A percentile compares a stretch with the other conserved stretches of the same genome.
phyloP scores from a whole-genome alignment of 2,329 filamentous ascomycete genomes.

The Lasiodiplodia gonubiensis region DNA sequence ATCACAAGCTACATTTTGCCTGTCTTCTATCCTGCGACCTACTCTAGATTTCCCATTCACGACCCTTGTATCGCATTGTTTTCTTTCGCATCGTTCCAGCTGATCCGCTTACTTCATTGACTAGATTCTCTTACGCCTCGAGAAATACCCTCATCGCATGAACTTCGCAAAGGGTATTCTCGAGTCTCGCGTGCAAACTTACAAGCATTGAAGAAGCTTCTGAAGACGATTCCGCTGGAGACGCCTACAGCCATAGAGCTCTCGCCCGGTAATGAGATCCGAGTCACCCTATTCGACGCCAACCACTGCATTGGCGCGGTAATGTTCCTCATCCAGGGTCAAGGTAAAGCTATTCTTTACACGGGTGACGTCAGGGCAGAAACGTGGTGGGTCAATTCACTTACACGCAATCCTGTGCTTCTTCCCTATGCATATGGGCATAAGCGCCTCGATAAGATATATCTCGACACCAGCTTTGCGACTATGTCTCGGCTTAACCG shows the following conservation, averaged over 20 bases:
- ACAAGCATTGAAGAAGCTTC: constrained; percentile 73
- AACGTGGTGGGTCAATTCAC: constrained; percentile 79
- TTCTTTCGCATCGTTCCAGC: background rate
- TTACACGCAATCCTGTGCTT: constrained; percentile 73
- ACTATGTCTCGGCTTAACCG: constrained; percentile 55
- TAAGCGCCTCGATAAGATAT: constrained; percentile 73
- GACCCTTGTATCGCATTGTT: background rate
- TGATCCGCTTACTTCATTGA: background rate
- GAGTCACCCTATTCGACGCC: constrained; percentile 85
- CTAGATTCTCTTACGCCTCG: constrained; percentile 74
- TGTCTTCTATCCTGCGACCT: background rate
- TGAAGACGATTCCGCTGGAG: constrained; percentile 82
- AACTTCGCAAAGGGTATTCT: constrained; percentile 80
- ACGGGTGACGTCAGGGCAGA: constrained; percentile 90
- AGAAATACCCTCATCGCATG: constrained; percentile 78
- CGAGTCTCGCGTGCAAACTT: constrained; percentile 75
- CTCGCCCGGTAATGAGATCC: constrained; percentile 68
- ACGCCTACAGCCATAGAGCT: constrained; percentile 80
- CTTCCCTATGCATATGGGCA: constrained; percentile 68
- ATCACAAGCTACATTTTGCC: background rate
- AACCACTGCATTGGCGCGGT: constrained; percentile 91
- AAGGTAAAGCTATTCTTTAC: constrained; percentile 76
- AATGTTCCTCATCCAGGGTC: constrained; percentile 85
- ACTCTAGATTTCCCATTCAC: background rate
- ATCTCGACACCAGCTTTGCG: constrained; percentile 86